Evolutionary conservation across 78 protist species (phyloP), one percentile per base, ranked within the genome.

Genomic region (Monocercomonoides exilis): DNA sequence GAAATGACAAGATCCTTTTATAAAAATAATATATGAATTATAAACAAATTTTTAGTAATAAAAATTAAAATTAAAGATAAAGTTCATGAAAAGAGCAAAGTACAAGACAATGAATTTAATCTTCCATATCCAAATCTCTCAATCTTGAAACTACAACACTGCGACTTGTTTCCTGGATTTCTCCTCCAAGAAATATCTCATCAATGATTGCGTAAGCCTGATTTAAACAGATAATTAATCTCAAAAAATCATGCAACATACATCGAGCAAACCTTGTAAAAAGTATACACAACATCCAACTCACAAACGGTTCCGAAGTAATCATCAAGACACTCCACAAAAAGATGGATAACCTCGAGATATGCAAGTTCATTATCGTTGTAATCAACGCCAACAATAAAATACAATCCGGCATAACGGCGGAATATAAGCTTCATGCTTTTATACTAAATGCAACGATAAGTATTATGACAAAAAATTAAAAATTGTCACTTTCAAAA

Each of bases 271-370:
- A 86, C 92, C 90, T 92, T 92, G 91, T 93, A 93, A 88, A 96
- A 98, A 88, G 94, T 93, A 94, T 90, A 98, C 38, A 98, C 99
- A 3, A 98, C 91, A 91, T 98, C 99, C 35, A 96, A 88, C 86
- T 98, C 99, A 89, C 98, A 96, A 44, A 98, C 99, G 84, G 94
- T 92, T 42, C 96, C 97, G 87, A 98, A 98, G 87, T 92, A 96
- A 77, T 91, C 91, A 84, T 97, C 99, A 42, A 90, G 84, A 0
- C 43, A 29, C 84, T 97, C 99, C 80, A 98, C 99, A 44, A 98
- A 94, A 36, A 96, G 86, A 64, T 98, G 99, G 45, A 98, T 98
- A 46, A 91, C 80, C 42, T 98, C 99, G 36, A 96, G 54, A 85
- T 89, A 91, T 29, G 93, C 91, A 5, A 98, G 92, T 81, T 96